Evolutionary conservation across 1,284 basidiomycete species (phyloP).

Genomic region (Coniferiporia weirii): DNA sequence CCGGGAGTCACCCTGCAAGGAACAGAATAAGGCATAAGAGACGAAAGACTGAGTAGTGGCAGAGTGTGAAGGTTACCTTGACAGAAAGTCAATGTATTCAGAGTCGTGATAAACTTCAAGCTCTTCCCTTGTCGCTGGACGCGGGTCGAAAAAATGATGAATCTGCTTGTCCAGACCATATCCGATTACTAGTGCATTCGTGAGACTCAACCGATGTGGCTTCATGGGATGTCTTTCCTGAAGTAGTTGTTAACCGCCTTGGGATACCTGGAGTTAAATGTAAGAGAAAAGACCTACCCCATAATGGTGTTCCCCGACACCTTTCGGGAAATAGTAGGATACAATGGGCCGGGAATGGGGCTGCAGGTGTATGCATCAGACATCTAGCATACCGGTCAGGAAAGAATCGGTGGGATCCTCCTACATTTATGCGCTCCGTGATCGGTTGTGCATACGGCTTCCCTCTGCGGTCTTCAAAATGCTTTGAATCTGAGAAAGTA

Average conservation of each 20-base stretch:
- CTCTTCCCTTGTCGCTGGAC: constrained; percentile 85
- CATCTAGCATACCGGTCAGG: background rate
- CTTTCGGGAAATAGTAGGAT: constrained; percentile 93
- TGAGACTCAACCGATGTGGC: constrained; percentile 89
- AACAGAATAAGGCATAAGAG: constrained; percentile 2
- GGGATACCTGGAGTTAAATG: background rate
- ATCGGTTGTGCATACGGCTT: constrained; percentile 68
- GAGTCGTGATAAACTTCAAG: constrained; percentile 88
- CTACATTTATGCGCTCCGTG: constrained; percentile 66
- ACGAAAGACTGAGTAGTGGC: background rate
- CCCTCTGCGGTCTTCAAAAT: constrained; percentile 66
- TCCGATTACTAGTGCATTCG: constrained; percentile 92
- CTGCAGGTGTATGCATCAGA: constrained; percentile 33
- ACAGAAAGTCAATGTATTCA: constrained; percentile 94
- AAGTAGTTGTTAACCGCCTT: constrained; percentile 7
- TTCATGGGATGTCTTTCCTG: constrained; percentile 99
- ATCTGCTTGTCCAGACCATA: constrained; percentile 97
- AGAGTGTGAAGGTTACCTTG: constrained; percentile 49
- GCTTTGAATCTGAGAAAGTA: constrained; percentile 64
- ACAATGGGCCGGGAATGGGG: constrained; percentile 85
- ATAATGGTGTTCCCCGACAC: constrained; percentile 93
- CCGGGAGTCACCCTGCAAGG: constrained; percentile 72
- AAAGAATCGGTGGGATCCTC: constrained; percentile 23
- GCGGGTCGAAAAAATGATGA: constrained; percentile 85
- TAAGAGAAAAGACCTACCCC: constrained; percentile 53